These are phyloP conservation scores for Oryza glaberrima DNA, from an alignment of 176 grass and related monocot genomes.

Conservation along the genomic window DNA sequence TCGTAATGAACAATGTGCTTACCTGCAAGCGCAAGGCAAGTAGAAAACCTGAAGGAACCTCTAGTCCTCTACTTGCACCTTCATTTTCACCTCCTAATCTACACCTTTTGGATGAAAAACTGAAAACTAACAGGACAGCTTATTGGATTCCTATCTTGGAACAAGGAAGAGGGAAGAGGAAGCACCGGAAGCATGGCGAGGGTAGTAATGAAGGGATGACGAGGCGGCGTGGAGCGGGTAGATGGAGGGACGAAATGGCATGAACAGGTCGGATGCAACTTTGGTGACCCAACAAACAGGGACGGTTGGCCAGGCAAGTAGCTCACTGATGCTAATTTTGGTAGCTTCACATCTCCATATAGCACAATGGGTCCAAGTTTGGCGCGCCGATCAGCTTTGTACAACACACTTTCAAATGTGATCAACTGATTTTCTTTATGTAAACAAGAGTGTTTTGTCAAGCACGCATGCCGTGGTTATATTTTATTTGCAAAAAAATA, in stretches of 20 bases:
- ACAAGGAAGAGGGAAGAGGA: conserved; percentile 40
- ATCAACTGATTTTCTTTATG: not conserved
- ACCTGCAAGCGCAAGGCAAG: conserved; percentile 33
- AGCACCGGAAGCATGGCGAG: conserved; percentile 22
- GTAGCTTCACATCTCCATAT: not conserved
- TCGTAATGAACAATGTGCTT: conserved; percentile 15
- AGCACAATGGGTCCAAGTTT: not conserved
- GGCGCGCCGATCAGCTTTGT: not conserved
- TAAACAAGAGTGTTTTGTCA: not conserved
- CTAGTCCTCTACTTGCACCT: not conserved
- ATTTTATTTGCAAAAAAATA: not conserved
- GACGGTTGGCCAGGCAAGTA: conserved; percentile 41
- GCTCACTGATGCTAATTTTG: conserved; percentile 50
- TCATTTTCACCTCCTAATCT: not conserved
- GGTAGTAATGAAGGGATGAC: conserved; percentile 28
- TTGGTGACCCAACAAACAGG: conserved; percentile 42
- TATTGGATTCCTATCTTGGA: conserved; percentile 42
- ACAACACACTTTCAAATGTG: not conserved
- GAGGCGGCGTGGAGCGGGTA: conserved; percentile 35
- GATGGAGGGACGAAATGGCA: conserved; percentile 58
- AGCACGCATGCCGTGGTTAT: not conserved
- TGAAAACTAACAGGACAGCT: conserved; percentile 6
- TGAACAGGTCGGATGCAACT: conserved; percentile 40
- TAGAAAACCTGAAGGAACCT: not conserved
- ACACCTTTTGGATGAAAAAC: conserved; percentile 30